Evolutionary conservation across 2,329 filamentous ascomycete species (phyloP).

Genomic region (Colletotrichum brevisporum): DNA sequence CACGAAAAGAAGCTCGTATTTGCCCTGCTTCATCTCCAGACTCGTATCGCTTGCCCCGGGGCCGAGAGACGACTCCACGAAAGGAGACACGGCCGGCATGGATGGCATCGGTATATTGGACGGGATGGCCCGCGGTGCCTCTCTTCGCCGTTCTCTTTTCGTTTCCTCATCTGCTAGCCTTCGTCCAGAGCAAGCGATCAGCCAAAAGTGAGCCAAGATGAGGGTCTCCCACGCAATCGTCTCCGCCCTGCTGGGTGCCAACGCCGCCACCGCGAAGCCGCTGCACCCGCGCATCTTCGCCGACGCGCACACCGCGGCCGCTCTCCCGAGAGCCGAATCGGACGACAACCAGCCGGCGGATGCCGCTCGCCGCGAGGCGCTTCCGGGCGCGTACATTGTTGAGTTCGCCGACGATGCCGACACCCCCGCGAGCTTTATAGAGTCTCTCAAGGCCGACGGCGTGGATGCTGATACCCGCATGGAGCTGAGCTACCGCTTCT

Average conservation of each 20-base stretch:
- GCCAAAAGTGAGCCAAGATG: constrained; percentile 2
- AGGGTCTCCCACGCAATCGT: constrained; percentile 21
- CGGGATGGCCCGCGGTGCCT: not conserved
- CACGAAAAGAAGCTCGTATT: constrained; percentile 33
- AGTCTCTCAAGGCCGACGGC: constrained; percentile 35
- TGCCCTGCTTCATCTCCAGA: constrained; percentile 31
- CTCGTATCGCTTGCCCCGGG: constrained; percentile 1
- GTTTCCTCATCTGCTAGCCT: constrained; percentile 5
- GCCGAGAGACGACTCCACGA: not conserved
- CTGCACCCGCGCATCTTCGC: constrained; percentile 23
- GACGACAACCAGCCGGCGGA: not conserved
- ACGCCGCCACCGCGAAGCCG: constrained; percentile 16
- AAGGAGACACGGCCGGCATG: constrained; percentile 4
- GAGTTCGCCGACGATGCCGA: constrained; percentile 43
- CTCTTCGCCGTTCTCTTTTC: not conserved
- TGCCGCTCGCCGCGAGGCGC: constrained; percentile 1
- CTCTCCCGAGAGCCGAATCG: not conserved
- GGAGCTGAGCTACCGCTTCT: constrained; percentile 44
- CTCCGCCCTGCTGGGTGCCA: constrained; percentile 17
- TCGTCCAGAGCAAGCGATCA: constrained; percentile 17
- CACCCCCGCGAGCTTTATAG: constrained; percentile 35
- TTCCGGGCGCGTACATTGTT: constrained; percentile 46
- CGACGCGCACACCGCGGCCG: not conserved
- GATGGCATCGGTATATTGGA: no score
- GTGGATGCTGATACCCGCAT: constrained; percentile 42